phyloP scores from a whole-genome alignment of 306 rosid species.

The Lupinus albus region DNA sequence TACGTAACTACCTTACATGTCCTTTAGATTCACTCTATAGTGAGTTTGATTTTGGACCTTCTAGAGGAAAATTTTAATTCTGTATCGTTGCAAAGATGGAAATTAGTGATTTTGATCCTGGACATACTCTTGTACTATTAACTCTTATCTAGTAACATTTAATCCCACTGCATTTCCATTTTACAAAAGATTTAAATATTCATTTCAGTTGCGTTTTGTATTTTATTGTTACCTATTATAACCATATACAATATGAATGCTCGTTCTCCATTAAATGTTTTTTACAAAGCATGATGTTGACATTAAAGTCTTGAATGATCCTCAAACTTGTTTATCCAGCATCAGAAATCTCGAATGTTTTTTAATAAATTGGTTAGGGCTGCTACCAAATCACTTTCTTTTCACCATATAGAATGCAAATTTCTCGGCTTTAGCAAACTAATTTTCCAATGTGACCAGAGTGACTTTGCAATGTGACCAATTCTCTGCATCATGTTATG shows the following conservation, averaged over 20 bases:
- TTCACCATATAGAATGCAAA: background rate
- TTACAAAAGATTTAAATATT: background rate
- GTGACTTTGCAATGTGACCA: background rate
- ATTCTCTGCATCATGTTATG: background rate
- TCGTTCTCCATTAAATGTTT: conserved; percentile 6
- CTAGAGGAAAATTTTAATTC: too few relatives aligned
- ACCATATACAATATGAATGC: conserved; percentile 1
- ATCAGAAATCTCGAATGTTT: background rate
- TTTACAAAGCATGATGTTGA: background rate
- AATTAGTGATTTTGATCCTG: too few relatives aligned
- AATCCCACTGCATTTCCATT: background rate
- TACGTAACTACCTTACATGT: too few relatives aligned
- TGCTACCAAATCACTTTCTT: background rate
- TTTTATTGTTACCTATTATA: background rate
- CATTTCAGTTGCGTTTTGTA: conserved; percentile 17
- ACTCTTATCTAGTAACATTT: too few relatives aligned
- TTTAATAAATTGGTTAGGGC: background rate
- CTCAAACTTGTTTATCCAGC: background rate
- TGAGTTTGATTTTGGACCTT: too few relatives aligned
- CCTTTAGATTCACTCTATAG: too few relatives aligned
- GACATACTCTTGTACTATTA: too few relatives aligned
- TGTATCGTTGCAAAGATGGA: too few relatives aligned
- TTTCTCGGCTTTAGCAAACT: background rate
- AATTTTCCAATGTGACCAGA: background rate
- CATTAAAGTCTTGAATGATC: background rate